Percentiles rank a stretch among this genome's conserved stretches.
These are phyloP conservation scores for Mytilinidion resinicola DNA, from an alignment of 495 filamentous ascomycete species.

Conservation along the genomic window DNA sequence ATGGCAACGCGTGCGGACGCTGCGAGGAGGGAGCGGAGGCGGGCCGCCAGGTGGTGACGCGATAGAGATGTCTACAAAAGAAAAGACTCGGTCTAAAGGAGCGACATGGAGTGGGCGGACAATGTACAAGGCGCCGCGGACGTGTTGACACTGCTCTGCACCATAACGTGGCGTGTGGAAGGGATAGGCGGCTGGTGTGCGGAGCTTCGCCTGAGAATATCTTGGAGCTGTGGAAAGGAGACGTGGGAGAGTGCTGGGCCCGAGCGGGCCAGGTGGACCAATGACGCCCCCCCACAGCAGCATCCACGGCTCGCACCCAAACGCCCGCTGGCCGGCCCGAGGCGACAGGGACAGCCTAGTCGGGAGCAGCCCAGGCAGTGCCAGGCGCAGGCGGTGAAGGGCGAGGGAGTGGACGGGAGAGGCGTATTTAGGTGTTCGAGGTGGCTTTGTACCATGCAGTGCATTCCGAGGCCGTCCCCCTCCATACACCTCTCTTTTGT, in stretches of 20 bases:
- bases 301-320: no score
- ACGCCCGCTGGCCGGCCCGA: neutral
- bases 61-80: conserved; percentile 28
- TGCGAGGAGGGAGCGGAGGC: conserved; percentile 20
- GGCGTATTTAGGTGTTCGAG: no score
- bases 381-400: neutral
- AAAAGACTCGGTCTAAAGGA: conserved; percentile 27
- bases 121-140: neutral
- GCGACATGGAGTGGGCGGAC: conserved; percentile 16
- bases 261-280: no score
- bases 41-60: conserved; percentile 15
- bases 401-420: neutral
- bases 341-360: neutral
- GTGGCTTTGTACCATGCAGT: no score
- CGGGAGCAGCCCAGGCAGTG: neutral
- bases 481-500: no score
- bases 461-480: no score
- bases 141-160: conserved; percentile 4
- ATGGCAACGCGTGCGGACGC: conserved; percentile 25
- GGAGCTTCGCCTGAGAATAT: conserved; percentile 1
- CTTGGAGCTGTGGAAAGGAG: conserved; percentile 1
- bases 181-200: neutral
- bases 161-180: conserved; percentile 1
- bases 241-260: neutral
- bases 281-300: no score